Percentiles rank a stretch among this genome's conserved stretches.
These are phyloP conservation scores for Schwanniomyces yamadae DNA, from an alignment of 805 yeast genomes.

Conservation along the genomic window DNA sequence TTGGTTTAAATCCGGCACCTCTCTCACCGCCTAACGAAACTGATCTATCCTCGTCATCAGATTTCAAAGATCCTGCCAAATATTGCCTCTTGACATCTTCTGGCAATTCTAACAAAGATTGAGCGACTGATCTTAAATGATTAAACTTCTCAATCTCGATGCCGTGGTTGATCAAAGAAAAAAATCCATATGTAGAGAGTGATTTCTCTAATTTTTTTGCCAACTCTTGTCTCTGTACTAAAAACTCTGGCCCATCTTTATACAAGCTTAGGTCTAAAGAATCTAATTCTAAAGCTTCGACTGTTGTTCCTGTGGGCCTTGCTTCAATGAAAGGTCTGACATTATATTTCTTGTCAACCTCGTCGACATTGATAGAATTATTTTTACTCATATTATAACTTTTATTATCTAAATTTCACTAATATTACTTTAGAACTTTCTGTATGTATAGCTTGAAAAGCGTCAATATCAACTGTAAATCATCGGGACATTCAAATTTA, in stretches of 20 bases:
- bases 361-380: conserved; percentile 15
- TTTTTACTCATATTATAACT: too few species aligned
- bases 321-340: conserved; percentile 28
- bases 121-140: conserved; percentile 39
- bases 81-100: conserved; percentile 37
- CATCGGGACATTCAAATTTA: too few species aligned
- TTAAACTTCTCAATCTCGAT: conserved; percentile 30
- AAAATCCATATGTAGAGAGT: conserved; percentile 43
- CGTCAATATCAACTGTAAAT: too few species aligned
- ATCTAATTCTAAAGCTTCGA: conserved; percentile 26
- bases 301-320: conserved; percentile 13
- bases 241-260: conserved; percentile 35
- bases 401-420: too few species aligned
- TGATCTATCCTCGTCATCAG: conserved; percentile 26
- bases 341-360: conserved; percentile 18
- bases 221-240: conserved; percentile 24
- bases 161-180: conserved; percentile 44
- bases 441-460: too few species aligned
- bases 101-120: conserved; percentile 39
- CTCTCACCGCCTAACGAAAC: conserved; percentile 29
- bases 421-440: too few species aligned
- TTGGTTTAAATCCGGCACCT: conserved; percentile 30
- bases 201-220: conserved; percentile 41
- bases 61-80: conserved; percentile 39
- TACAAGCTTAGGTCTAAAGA: conserved; percentile 37